These are phyloP conservation scores for Phialemonium atrogriseum DNA, from an alignment of 2,329 filamentous ascomycete species.

Conservation along the genomic window DNA sequence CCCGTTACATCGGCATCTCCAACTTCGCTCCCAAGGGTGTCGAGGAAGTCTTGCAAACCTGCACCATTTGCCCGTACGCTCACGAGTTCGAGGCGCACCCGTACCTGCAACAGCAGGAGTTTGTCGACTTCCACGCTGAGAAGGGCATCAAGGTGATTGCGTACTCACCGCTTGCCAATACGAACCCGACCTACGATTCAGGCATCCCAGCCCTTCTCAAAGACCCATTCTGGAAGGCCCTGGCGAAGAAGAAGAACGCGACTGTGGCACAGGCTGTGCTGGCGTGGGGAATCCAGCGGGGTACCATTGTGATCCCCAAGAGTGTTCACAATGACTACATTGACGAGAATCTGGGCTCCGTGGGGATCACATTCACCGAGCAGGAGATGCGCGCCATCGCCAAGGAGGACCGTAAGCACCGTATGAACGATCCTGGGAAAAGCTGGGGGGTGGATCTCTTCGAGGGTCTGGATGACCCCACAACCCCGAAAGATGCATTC, in stretches of 20 bases:
- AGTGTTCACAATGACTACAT: too few species aligned
- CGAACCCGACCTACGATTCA: constrained; percentile 37
- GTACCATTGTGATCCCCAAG: constrained; percentile 42
- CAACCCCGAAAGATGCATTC: too few species aligned
- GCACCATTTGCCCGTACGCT: constrained; percentile 40
- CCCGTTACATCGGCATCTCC: constrained; percentile 51
- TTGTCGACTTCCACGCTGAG: constrained; percentile 33
- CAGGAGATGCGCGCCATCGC: too few species aligned
- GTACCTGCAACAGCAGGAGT: constrained; percentile 40
- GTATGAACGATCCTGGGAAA: too few species aligned
- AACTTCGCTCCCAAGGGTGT: constrained; percentile 44
- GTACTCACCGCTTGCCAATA: constrained; percentile 43
- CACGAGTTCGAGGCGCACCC: constrained; percentile 51
- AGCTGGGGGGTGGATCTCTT: too few species aligned
- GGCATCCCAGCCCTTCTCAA: constrained; percentile 26
- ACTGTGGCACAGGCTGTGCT: constrained; percentile 35
- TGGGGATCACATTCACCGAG: too few species aligned
- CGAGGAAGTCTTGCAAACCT: constrained; percentile 28
- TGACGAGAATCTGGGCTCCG: too few species aligned
- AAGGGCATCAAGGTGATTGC: constrained; percentile 34
- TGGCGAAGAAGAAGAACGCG: constrained; percentile 30
- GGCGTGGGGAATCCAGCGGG: constrained; percentile 38
- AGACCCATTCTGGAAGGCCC: constrained; percentile 27
- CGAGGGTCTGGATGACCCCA: too few species aligned
- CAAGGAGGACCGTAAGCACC: too few species aligned